A percentile compares a stretch with the other conserved stretches of the same genome.
Evolutionary conservation across 2,329 filamentous ascomycete species (phyloP).

Genomic region (Colletotrichum falcatum): DNA sequence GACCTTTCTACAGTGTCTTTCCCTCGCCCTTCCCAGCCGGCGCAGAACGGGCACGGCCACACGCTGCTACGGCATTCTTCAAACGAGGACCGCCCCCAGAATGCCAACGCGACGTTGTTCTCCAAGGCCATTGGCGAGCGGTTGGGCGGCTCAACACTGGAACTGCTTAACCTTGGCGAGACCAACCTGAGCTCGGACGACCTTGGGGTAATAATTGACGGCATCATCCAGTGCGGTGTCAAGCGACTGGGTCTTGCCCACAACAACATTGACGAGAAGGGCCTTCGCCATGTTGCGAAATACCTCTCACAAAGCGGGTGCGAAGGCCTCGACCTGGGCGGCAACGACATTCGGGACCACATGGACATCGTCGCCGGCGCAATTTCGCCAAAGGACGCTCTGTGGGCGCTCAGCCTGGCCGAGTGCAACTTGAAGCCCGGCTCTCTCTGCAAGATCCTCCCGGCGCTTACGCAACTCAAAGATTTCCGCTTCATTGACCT

Average conservation of each 20-base stretch:
- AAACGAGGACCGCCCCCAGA: slow-evolving; percentile 45
- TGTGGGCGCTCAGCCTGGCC: slow-evolving; percentile 88
- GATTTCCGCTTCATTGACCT: slow-evolving; percentile 91
- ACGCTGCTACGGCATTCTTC: slow-evolving; percentile 48
- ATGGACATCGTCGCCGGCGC: slow-evolving; percentile 65
- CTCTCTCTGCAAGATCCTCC: slow-evolving; percentile 80
- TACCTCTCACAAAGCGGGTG: slow-evolving; percentile 84
- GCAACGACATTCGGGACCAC: slow-evolving; percentile 76
- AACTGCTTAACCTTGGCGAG: slow-evolving; percentile 85
- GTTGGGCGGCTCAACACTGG: slow-evolving; percentile 79
- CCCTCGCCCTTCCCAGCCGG: slow-evolving; percentile 55
- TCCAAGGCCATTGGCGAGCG: slow-evolving; percentile 82
- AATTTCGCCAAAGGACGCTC: slow-evolving; percentile 64
- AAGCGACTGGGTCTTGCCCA: slow-evolving; percentile 85
- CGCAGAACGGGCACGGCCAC: slow-evolving; percentile 44
- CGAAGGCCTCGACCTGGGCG: slow-evolving; percentile 88
- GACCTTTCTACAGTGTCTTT: slow-evolving; percentile 90
- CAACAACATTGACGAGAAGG: slow-evolving; percentile 80
- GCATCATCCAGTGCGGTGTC: slow-evolving; percentile 81
- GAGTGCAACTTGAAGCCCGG: slow-evolving; percentile 84
- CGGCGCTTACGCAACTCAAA: slow-evolving; percentile 75
- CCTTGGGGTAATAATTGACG: slow-evolving; percentile 83
- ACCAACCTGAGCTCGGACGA: slow-evolving; percentile 79
- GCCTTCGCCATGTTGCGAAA: slow-evolving; percentile 78
- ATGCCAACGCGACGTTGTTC: slow-evolving; percentile 65